These are phyloP conservation scores for Takashimella koratensis DNA, from an alignment of 1,284 basidiomycete species.

Conservation along the genomic window DNA sequence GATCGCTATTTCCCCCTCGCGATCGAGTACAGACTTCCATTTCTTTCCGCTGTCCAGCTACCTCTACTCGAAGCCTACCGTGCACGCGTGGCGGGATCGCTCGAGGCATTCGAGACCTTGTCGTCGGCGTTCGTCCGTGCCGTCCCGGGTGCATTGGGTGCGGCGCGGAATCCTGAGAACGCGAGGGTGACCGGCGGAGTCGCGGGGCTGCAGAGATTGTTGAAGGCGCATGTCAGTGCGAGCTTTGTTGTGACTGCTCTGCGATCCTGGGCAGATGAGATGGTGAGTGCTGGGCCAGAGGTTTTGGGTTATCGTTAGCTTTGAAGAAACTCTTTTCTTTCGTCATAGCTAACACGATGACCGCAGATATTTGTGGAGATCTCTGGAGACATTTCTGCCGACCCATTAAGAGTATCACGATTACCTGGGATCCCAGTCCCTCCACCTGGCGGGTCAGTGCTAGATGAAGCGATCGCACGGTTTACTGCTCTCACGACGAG, in stretches of 20 bases:
- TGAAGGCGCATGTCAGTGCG: conserved; percentile 77
- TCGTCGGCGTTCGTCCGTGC: conserved; percentile 81
- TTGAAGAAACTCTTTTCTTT: neutral
- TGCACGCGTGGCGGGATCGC: conserved; percentile 69
- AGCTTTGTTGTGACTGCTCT: conserved; percentile 65
- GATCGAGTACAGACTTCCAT: conserved; percentile 70
- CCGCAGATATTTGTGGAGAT: conserved; percentile 81
- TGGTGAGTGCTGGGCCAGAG: conserved; percentile 62
- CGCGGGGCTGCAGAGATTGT: conserved; percentile 71
- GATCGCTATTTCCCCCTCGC: conserved; percentile 84
- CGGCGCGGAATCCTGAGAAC: neutral
- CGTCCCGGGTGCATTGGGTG: conserved; percentile 74
- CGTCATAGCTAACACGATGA: neutral
- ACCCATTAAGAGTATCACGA: conserved; percentile 3
- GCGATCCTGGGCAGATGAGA: conserved; percentile 77
- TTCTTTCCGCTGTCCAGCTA: conserved; percentile 78
- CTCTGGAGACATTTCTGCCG: conserved; percentile 66
- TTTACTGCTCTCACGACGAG: conserved; percentile 62
- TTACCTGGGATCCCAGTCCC: neutral
- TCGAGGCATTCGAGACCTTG: conserved; percentile 90
- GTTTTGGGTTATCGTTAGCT: too few species aligned
- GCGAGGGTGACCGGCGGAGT: conserved; percentile 63
- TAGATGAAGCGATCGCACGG: conserved; percentile 64
- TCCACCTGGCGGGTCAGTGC: conserved; percentile 58
- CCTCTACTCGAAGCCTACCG: conserved; percentile 77